Base-by-base conservation (phyloP, 176 grass and related monocot species). In the Rhynchospora breviuscula region DNA sequence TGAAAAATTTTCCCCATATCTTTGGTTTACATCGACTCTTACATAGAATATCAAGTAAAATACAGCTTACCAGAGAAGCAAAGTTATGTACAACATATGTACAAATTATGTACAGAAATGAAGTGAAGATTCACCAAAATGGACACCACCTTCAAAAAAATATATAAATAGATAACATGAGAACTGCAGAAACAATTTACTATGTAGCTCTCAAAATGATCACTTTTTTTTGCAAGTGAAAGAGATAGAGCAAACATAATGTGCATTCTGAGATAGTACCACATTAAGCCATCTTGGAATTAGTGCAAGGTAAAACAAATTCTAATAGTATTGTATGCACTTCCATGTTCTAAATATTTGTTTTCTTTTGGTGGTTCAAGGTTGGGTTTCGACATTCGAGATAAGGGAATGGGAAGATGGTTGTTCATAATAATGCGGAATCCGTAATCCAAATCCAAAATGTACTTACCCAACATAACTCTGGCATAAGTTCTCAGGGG, bases 401-500 rank as follows among this genome's bases (percentile, higher is more conserved):
- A 21, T 14, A 59, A 84, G 29, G 17, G 33, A 15, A 81, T 44
- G 7, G n/a, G 25, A 65, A 65, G 15, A 18, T 40, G 35, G 35
- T 79, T 8, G 57, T 18, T 54, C 44, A 10, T 62, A 63, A 7
- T 33, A 8, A 84, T 59, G 3, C 19, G 3, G 74, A 35, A 12
- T 13, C 67, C 3, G 66, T 23, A 51, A 59, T 19, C 14, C 8
- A 63, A 51, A 59, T 19, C 14, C 8, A 63, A 80, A 80, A 58
- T 68, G 82, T 48, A 45, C 90, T 68, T 91, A 98, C 95, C 95
- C 95, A 1, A 98, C 95, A 35, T 93, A 98, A 44, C 94, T 98
- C 79, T 98, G 92, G 67, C 95, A 98, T 76, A 98, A 81, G 64
- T 98, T 95, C 82, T 98, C 95, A 44, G 88, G 90, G 3, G 95